A percentile compares a stretch with the other conserved stretches of the same genome.
phyloP scores from a whole-genome alignment of 805 yeast genomes.

The Metschnikowia henanensis region DNA sequence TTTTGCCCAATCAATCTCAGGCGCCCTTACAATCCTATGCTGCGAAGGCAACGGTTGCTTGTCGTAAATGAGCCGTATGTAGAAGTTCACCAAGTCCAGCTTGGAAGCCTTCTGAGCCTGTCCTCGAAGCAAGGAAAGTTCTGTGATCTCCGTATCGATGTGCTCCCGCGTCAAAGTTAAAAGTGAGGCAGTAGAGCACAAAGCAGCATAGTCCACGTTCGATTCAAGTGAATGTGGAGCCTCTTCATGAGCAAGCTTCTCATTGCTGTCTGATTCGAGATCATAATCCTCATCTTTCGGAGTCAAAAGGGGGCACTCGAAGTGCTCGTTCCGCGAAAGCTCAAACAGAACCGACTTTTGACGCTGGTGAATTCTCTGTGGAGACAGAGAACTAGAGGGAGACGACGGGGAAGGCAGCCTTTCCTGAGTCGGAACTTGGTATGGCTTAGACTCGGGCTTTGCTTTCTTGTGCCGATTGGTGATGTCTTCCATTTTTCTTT shows the following conservation, averaged over 20 bases:
- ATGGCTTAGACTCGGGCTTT: conserved; percentile 19
- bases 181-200: conserved; percentile 33
- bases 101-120: conserved; percentile 19
- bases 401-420: conserved; percentile 29
- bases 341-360: conserved; percentile 31
- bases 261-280: conserved; percentile 21
- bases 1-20: conserved; percentile 37
- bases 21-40: conserved; percentile 32
- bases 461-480: conserved; percentile 31
- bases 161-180: conserved; percentile 22
- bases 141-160: conserved; percentile 31
- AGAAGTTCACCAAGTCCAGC: conserved; percentile 32
- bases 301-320: conserved; percentile 39
- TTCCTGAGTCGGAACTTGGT: conserved; percentile 21
- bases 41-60: conserved; percentile 36
- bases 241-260: conserved; percentile 4
- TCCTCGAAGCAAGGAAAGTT: conserved; percentile 27
- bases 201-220: conserved; percentile 39
- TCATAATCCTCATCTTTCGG: conserved; percentile 44
- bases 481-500: conserved; percentile 40
- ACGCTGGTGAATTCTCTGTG: conserved; percentile 20
- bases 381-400: conserved; percentile 23
- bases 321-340: conserved; percentile 24
- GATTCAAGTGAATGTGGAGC: conserved; percentile 16
- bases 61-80: conserved; percentile 33